Evolutionary conservation across 371 early-diverging fungal genomes (phyloP).

Genomic region (Mortierella sp.): DNA sequence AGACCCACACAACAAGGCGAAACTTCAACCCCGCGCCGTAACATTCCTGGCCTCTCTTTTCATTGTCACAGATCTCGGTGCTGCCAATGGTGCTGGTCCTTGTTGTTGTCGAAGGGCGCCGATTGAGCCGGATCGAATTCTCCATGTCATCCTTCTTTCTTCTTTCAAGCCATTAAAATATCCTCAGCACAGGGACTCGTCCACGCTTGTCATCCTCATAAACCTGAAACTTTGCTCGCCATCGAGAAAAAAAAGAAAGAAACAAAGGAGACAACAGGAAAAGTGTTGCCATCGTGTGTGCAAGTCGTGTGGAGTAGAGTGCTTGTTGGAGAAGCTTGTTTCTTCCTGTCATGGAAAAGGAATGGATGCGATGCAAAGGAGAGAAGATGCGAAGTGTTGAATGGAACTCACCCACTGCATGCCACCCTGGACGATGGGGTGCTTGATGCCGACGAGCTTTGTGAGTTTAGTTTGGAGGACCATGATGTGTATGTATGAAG

Average conservation of each 20-base stretch:
- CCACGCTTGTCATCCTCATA: neutral
- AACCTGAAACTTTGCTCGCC: neutral
- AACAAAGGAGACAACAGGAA: neutral
- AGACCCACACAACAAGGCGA: neutral
- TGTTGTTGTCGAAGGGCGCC: neutral
- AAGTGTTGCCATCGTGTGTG: neutral
- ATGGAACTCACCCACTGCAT: constrained; percentile 55
- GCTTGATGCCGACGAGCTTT: constrained; percentile 74
- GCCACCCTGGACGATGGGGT: constrained; percentile 74
- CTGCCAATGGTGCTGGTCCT: neutral
- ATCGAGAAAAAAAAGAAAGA: neutral
- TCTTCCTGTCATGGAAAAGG: neutral
- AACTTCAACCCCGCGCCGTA: too few relatives aligned
- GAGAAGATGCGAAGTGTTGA: too few relatives aligned
- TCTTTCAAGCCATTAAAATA: neutral
- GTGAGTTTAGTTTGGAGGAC: constrained; percentile 75
- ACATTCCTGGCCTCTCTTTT: neutral
- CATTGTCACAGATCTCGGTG: too few relatives aligned
- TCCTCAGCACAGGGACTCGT: too few relatives aligned
- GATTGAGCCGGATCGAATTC: neutral
- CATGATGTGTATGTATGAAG: constrained; percentile 51
- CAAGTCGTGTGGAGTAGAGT: neutral
- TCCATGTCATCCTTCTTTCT: neutral
- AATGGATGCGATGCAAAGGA: neutral
- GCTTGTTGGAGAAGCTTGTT: neutral